A percentile compares a stretch with the other conserved stretches of the same genome.
Evolutionary conservation across 1,284 basidiomycete species (phyloP).

Genomic region (Chalciporus sp.): DNA sequence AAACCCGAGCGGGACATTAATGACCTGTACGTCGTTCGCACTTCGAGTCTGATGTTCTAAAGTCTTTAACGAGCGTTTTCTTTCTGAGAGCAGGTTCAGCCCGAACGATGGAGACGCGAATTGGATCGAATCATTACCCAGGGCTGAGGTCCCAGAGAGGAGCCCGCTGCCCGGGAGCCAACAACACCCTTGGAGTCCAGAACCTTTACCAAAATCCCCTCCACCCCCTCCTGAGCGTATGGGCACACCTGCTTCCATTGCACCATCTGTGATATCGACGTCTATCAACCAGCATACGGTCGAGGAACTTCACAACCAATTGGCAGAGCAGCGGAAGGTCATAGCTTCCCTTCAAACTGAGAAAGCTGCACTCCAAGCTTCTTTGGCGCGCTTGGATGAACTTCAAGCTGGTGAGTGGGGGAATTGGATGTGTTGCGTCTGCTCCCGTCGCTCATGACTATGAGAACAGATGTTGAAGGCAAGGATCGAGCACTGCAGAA

Average conservation of each 20-base stretch:
- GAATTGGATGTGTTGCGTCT: background rate
- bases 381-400: conserved; percentile 17
- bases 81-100: conserved; percentile 38
- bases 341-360: conserved; percentile 18
- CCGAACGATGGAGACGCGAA: conserved; percentile 44
- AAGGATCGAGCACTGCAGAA: conserved; percentile 12
- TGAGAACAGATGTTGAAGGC: conserved; percentile 15
- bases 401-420: conserved; percentile 16
- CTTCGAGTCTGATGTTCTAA: background rate
- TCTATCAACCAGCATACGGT: conserved; percentile 6
- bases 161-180: background rate
- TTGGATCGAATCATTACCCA: conserved; percentile 63
- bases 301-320: conserved; percentile 15
- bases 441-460: background rate
- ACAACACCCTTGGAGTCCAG: conserved; percentile 11
- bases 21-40: conserved; percentile 49
- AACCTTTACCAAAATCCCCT: conserved; percentile 18
- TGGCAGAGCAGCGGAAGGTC: conserved; percentile 23
- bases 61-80: conserved; percentile 2
- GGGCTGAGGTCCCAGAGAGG: conserved; percentile 40
- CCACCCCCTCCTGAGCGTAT: conserved; percentile 18
- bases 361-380: conserved; percentile 20
- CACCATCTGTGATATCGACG: conserved; percentile 4
- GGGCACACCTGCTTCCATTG: conserved; percentile 7
- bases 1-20: conserved; percentile 44